Conservation (phyloP, 2,329 filamentous ascomycete genomes). For the Albifimbria verrucaria region DNA sequence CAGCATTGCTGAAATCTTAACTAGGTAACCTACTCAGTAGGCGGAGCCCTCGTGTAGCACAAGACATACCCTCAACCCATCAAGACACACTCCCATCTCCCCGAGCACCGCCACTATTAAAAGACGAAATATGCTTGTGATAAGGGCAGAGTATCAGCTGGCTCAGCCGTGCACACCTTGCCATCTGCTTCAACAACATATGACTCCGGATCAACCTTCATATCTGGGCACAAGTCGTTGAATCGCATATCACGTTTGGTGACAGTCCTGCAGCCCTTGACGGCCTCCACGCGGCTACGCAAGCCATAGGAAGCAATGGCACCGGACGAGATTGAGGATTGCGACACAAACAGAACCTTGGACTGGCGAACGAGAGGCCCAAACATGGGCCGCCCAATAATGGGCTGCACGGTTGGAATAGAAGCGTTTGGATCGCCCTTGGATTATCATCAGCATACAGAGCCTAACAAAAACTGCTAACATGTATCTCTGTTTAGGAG, state of each 20-base stretch:
- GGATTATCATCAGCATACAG: too few species aligned
- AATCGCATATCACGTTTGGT: slow-evolving; percentile 88
- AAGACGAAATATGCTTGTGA: slow-evolving; percentile 77
- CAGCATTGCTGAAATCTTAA: too few species aligned
- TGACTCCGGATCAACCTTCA: slow-evolving; percentile 88
- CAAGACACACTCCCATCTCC: too few species aligned
- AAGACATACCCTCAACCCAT: too few species aligned
- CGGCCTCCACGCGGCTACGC: slow-evolving; percentile 75
- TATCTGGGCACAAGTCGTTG: slow-evolving; percentile 78
- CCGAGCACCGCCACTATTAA: too few species aligned
- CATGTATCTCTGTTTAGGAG: background rate
- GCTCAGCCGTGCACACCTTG: slow-evolving; percentile 67
- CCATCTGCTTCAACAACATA: slow-evolving; percentile 88
- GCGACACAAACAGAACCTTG: slow-evolving; percentile 80
- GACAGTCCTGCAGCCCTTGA: slow-evolving; percentile 70
- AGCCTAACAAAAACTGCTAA: too few species aligned
- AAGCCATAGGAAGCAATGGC: slow-evolving; percentile 69
- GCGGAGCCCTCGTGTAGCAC: too few species aligned
- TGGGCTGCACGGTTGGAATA: slow-evolving; percentile 83
- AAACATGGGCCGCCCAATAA: slow-evolving; percentile 85
- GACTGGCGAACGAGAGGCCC: slow-evolving; percentile 68
- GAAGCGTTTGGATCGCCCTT: slow-evolving; percentile 80
- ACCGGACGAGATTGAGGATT: slow-evolving; percentile 65
- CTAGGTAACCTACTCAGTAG: too few species aligned
- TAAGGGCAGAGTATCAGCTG: slow-evolving; percentile 67